Evolutionary conservation across 2,329 filamentous ascomycete species (phyloP).

Genomic region (Rhynchosporium secalis): DNA sequence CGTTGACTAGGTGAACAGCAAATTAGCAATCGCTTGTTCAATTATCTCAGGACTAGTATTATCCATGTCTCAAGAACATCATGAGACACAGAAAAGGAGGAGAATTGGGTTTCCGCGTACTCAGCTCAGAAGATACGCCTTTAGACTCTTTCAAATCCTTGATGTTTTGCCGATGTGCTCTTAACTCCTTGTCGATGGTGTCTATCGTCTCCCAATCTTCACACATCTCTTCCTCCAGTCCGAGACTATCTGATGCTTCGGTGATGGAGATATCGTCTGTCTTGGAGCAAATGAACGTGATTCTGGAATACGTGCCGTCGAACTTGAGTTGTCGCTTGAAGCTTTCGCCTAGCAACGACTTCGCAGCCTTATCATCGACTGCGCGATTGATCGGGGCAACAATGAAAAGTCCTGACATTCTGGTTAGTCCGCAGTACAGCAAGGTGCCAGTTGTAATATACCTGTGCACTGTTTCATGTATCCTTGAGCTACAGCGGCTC

Average conservation of each 20-base stretch:
- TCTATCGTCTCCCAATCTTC: constrained; percentile 40
- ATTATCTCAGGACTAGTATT: too few species aligned
- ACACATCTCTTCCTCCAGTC: constrained; percentile 41
- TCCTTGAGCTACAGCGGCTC: constrained; percentile 45
- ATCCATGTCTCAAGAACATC: too few species aligned
- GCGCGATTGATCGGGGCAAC: constrained; percentile 49
- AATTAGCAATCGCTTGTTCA: too few species aligned
- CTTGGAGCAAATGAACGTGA: constrained; percentile 64
- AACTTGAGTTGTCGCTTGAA: constrained; percentile 20
- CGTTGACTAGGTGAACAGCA: constrained; percentile 30
- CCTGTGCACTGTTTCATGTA: constrained; percentile 49
- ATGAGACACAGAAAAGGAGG: too few species aligned
- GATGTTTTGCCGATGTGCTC: constrained; percentile 20
- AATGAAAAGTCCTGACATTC: constrained; percentile 50
- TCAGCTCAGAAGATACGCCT: constrained; percentile 38
- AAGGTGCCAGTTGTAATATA: constrained; percentile 35
- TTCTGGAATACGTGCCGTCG: constrained; percentile 45
- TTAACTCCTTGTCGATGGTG: constrained; percentile 9
- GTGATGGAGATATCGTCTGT: constrained; percentile 54
- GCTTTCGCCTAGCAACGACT: constrained; percentile 15
- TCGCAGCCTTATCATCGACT: constrained; percentile 49
- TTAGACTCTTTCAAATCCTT: constrained; percentile 40
- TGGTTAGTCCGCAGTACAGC: background rate
- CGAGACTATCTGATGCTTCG: constrained; percentile 43
- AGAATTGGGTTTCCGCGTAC: too few species aligned